Base-by-base conservation (phyloP, 805 yeast species). In the Candida ulmi region DNA sequence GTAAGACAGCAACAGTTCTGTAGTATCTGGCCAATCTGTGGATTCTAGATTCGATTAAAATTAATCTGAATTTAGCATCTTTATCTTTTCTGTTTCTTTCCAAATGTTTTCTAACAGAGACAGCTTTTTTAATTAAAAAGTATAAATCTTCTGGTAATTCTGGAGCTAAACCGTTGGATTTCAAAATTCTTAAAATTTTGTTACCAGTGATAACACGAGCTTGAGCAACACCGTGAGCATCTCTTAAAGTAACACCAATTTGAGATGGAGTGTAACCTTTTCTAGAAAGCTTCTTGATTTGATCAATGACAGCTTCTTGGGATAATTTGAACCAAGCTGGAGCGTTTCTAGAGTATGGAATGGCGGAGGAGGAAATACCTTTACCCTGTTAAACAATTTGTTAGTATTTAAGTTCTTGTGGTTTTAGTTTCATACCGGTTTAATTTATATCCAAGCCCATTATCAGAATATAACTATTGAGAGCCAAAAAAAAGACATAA, bases 31-130 rank as follows among this genome's bases (percentile, higher is more conserved):
- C 96, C 71, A 93, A 86, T 84, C 99, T 91, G 95, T 93, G 99
- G 80, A 93, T 93, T 88, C 99, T 90, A 57, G 98, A 91, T 80
- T 93, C 99, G 73, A 93, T 90, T 74, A 93, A 84, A 93, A 93
- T 93, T 69, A 93, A 88, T 84, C 99, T 88, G 95, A 93, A 93
- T 80, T 93, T 93, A 63, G 99, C 93, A 78, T 93, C 99, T 83
- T 93, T 91, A 79, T 93, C 99, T 84, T 93, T 93, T 87, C 99
- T 90, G 97, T 93, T 93, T 78, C 95, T 87, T 80, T 93, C 99
- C 71, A 93, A 84, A 78, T 93, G 99, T 87, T 93, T 93, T 88
- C 99, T 93, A 74, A 95, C 96, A 58, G 97, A 68, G 66, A 93
- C 98, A 69, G 99, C 99, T 84, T 93, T 93, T 88, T 91, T 93